Evolutionary conservation across 2,329 filamentous ascomycete genomes (phyloP).

Genomic region (Bipolaris oryzae): DNA sequence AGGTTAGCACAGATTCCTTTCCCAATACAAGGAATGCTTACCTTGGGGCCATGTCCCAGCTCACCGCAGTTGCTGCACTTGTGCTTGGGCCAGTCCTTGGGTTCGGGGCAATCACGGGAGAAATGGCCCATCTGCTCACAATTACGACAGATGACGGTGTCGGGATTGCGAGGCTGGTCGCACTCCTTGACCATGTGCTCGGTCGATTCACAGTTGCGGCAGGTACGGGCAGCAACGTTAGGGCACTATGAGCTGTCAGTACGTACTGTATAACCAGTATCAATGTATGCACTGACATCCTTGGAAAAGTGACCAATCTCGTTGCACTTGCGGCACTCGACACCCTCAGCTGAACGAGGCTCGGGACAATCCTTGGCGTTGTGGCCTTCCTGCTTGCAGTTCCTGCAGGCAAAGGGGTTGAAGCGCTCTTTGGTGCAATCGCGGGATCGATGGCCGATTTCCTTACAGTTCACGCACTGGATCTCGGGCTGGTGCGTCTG

Average conservation of each 20-base stretch:
- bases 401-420: conserved; percentile 70
- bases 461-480: conserved; percentile 69
- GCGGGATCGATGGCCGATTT: conserved; percentile 68
- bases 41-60: conserved; percentile 44
- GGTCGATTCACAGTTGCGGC: conserved; percentile 46
- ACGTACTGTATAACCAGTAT: neutral
- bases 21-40: conserved; percentile 6
- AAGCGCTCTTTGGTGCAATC: conserved; percentile 64
- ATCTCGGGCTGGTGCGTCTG: conserved; percentile 54
- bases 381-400: conserved; percentile 62
- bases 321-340: conserved; percentile 70
- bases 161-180: conserved; percentile 45
- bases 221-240: conserved; percentile 40
- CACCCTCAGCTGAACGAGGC: conserved; percentile 58
- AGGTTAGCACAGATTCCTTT: conserved; percentile 15
- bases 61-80: conserved; percentile 57
- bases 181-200: conserved; percentile 49
- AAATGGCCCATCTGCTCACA: conserved; percentile 69
- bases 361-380: conserved; percentile 50
- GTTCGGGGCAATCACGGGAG: conserved; percentile 63
- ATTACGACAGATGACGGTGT: conserved; percentile 60
- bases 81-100: conserved; percentile 57
- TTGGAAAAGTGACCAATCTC: conserved; percentile 54
- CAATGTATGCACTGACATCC: conserved; percentile 28
- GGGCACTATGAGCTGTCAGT: conserved; percentile 37